Base-by-base conservation (phyloP, 73 alveolate genomes). In the Paramecium bursaria region DNA sequence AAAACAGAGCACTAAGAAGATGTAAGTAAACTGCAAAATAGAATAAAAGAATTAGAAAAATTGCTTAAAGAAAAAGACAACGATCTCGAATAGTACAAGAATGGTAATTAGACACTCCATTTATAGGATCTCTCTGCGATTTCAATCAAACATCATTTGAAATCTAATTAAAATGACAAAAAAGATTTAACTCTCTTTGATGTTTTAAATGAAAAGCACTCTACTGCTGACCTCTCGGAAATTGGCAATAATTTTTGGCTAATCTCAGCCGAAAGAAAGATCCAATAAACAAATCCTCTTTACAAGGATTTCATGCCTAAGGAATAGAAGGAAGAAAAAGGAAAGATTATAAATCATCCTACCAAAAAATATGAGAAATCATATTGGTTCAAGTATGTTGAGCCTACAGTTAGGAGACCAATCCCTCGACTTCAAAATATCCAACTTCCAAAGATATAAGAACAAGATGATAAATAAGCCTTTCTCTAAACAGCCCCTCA, bases 351-450 rank as follows among this genome's bases (percentile, higher is more conserved):
- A 15, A 67, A 57, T 30, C 49, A 33, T 35, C 82, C 82, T 3
- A 67, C 82, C 21, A 67, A 67, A 15, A 67, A 67, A 67, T 67
- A 67, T 39, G 82, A 67, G 10, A 67, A 67, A 67, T 67, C 82
- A 19, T 67, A 67, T 67, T 67, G 82, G 82, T 67, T 35, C 21
- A 67, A 67, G 50, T 67, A 67, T 67, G 82, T 67, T 39, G 82
- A 67, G 0, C 6, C 44, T 35, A 22, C 60, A 14, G 44, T 35
- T 39, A 25, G 17, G 3, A 31, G 44, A 25, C 82, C 49, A 9
- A 33, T 39, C 19, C 33, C 44, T 1, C 44, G 44, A 67, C 44
- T 67, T 19, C 82, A 53, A 9, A 67, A 67, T 19, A 67, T 67
- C 1, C 44, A 67, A 67, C 44, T 67, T 19, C 82, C 82, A 9